Evolutionary conservation across 352 stramenopile genomes (phyloP).

Genomic region (Globisporangium acanthophoron): DNA sequence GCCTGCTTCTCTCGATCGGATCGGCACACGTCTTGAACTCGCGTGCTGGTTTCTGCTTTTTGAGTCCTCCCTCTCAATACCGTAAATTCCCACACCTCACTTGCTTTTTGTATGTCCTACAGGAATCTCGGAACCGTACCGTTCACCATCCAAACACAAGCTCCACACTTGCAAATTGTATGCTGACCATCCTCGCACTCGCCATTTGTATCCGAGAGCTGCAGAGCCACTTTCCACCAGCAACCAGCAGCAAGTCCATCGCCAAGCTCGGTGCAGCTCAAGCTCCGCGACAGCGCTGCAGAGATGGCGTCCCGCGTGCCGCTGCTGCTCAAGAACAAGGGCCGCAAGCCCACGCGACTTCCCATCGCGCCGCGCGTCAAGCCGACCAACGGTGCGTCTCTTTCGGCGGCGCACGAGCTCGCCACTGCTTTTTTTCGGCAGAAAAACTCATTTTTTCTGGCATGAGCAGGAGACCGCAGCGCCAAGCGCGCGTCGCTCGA

Average conservation of each 20-base stretch:
- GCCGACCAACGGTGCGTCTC: constrained; percentile 45
- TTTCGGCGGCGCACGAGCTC: too few species aligned
- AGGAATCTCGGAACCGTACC: neutral
- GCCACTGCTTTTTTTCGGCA: too few species aligned
- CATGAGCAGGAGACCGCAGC: constrained; percentile 10
- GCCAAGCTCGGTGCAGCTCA: too few species aligned
- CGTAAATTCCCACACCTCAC: neutral
- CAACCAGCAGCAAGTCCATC: neutral
- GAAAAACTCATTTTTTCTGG: neutral
- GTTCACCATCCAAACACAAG: neutral
- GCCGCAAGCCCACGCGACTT: constrained; percentile 60
- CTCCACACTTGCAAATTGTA: neutral
- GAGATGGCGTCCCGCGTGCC: constrained; percentile 51
- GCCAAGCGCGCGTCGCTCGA: constrained; percentile 8
- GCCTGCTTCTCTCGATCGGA: too few species aligned
- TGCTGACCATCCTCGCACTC: neutral
- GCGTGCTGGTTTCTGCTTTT: too few species aligned
- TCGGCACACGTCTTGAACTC: too few species aligned
- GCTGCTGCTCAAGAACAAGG: constrained; percentile 68
- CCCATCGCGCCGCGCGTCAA: constrained; percentile 62
- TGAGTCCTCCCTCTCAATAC: too few species aligned
- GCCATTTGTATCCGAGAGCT: neutral
- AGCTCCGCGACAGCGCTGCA: neutral
- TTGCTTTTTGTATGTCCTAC: neutral
- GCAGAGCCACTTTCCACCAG: neutral